phyloP scores from a whole-genome alignment of 768 basidiomycete genomes.

The Auricularia sp. region DNA sequence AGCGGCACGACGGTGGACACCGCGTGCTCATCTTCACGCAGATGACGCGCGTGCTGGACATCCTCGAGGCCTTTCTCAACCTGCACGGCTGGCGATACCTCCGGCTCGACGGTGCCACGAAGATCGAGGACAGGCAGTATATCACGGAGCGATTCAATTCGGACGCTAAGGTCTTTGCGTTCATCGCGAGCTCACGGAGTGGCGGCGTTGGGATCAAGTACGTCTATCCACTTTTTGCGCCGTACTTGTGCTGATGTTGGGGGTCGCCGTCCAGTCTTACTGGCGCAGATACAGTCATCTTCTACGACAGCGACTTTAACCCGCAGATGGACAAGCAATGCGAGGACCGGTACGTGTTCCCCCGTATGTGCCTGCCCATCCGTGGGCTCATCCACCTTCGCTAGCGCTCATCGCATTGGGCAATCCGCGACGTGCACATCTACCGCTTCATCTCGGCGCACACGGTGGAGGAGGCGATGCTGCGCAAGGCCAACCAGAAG shows the following conservation, averaged over 20 bases:
- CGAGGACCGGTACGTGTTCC: slow-evolving; percentile 63
- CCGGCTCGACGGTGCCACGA: slow-evolving; percentile 89
- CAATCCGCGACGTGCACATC: slow-evolving; percentile 95
- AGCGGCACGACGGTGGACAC: slow-evolving; percentile 80
- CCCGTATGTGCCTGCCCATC: neutral
- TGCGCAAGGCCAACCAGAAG: slow-evolving; percentile 97
- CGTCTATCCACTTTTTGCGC: slow-evolving; percentile 16
- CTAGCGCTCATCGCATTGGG: slow-evolving; percentile 92
- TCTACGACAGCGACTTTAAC: slow-evolving; percentile 96
- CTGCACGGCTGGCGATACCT: slow-evolving; percentile 90
- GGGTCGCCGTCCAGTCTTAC: slow-evolving; percentile 47
- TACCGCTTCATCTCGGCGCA: slow-evolving; percentile 85
- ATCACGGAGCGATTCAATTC: slow-evolving; percentile 82
- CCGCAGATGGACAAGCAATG: slow-evolving; percentile 98
- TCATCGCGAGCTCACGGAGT: slow-evolving; percentile 75
- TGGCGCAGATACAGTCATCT: slow-evolving; percentile 90
- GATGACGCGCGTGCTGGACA: slow-evolving; percentile 90
- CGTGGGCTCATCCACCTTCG: slow-evolving; percentile 2
- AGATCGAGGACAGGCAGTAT: slow-evolving; percentile 87
- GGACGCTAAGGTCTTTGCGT: slow-evolving; percentile 70
- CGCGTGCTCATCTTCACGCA: slow-evolving; percentile 93
- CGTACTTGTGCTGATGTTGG: slow-evolving; percentile 5
- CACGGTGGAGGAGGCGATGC: slow-evolving; percentile 93
- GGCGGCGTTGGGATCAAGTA: slow-evolving; percentile 93
- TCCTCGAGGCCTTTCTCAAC: slow-evolving; percentile 86